A percentile compares a stretch with the other conserved stretches of the same genome.
Evolutionary conservation across 1,284 basidiomycete species (phyloP).

Genomic region (Schizophyllum commune): DNA sequence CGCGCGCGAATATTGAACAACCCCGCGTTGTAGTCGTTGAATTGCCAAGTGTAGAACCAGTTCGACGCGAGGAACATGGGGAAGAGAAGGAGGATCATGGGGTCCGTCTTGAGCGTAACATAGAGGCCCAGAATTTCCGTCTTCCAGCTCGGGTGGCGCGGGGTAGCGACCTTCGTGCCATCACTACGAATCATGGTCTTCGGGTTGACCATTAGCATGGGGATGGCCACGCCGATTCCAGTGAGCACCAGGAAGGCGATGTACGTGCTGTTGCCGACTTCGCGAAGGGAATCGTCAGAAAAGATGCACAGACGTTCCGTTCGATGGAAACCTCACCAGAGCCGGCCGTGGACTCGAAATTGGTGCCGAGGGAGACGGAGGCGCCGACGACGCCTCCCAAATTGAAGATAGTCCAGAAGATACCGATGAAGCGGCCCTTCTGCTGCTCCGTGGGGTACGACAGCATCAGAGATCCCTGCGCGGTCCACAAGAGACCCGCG

Average conservation of each 20-base stretch:
- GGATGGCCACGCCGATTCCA: constrained; percentile 54
- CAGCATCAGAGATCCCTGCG: constrained; percentile 80
- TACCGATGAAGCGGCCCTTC: constrained; percentile 73
- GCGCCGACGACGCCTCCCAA: constrained; percentile 64
- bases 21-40: constrained; percentile 59
- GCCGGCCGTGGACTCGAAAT: constrained; percentile 40
- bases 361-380: constrained; percentile 53
- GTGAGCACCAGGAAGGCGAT: constrained; percentile 70
- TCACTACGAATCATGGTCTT: constrained; percentile 62
- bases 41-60: constrained; percentile 76
- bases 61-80: constrained; percentile 70
- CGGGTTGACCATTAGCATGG: constrained; percentile 63
- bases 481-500: constrained; percentile 82
- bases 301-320: not conserved
- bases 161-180: constrained; percentile 56
- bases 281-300: constrained; percentile 16
- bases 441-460: constrained; percentile 72
- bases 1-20: constrained; percentile 63
- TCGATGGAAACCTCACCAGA: not conserved
- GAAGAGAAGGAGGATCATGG: constrained; percentile 50
- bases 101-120: constrained; percentile 46
- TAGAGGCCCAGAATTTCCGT: constrained; percentile 44
- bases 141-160: constrained; percentile 66
- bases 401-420: constrained; percentile 77
- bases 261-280: constrained; percentile 56